Evolutionary conservation across 108 stramenopile species (phyloP), one percentile per base, ranked within the genome.

Genomic region (Fragilaria radians): DNA sequence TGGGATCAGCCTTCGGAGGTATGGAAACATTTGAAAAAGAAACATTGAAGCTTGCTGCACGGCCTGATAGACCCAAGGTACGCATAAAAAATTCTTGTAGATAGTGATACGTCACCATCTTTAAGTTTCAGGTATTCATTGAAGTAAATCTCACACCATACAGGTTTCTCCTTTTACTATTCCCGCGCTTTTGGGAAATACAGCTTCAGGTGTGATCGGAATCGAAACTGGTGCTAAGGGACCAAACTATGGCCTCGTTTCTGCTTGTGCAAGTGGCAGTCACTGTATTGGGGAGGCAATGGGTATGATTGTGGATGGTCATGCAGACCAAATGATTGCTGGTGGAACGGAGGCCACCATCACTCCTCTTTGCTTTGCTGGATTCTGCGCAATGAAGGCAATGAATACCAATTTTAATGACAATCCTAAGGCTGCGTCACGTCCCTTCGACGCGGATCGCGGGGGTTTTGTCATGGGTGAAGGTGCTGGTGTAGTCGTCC

Each of bases 401-500:
- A 67, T 96, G 54, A 78, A 83, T 9, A 81, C 87, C 0, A 36
- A 49, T 45, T 83, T 63, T 65, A 76, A 74, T 48, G 11, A 7
- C 36, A 14, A 42, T 14, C 86, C 89, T 3, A 55, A 46, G 0
- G 22, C 59, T 28, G 62, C 83, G 0, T 89, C 89, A 19, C 63
- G 95, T 11, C 98, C 98, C 14, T 99, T 99, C 64, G 96, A 97
- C 64, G 36, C 61, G 11, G 27, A 68, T 19, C 69, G 97, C 9
- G 82, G 88, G 57, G 97, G 97, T 21, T 98, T 98, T 65, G 94
- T 98, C 14, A 88, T 98, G 79, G 94, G 83, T 28, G 97, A 97
- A 72, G 95, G 97, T 21, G 79, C 93, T 4, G 94, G 89, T 21
- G 76, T 96, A 31, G 54, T 98, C 5, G 87, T 98, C 1, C 65